A percentile compares a stretch with the other conserved stretches of the same genome.
Evolutionary conservation across 495 filamentous ascomycete species (phyloP).

Genomic region (Thozetella sp.): DNA sequence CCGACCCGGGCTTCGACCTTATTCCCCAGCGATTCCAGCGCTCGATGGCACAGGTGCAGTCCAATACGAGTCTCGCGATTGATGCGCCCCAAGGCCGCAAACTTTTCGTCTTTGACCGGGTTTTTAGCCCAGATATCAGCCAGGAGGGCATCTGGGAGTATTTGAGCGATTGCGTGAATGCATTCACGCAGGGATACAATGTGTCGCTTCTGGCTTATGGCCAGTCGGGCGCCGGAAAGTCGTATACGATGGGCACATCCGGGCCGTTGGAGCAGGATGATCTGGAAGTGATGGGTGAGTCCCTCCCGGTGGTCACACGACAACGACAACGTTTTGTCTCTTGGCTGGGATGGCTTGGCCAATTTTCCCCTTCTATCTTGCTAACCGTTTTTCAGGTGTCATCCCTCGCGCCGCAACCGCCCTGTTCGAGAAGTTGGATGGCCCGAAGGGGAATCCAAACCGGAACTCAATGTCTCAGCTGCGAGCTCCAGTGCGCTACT

Average conservation of each 20-base stretch:
- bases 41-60: conserved; percentile 87
- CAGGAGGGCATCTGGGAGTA: conserved; percentile 98
- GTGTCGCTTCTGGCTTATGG: conserved; percentile 97
- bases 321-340: conserved; percentile 5
- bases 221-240: conserved; percentile 99
- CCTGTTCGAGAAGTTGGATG: conserved; percentile 87
- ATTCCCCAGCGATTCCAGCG: conserved; percentile 95
- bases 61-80: conserved; percentile 80
- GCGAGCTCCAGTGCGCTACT: conserved; percentile 81
- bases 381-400: conserved; percentile 83
- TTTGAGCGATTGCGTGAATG: conserved; percentile 83
- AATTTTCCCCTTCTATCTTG: conserved; percentile 13
- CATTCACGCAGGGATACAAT: conserved; percentile 97
- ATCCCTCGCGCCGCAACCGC: conserved; percentile 87
- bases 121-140: conserved; percentile 81
- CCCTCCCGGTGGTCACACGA: background rate
- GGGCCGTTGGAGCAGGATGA: conserved; percentile 83
- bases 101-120: conserved; percentile 92
- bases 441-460: conserved; percentile 48
- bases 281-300: conserved; percentile 76
- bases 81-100: conserved; percentile 92
- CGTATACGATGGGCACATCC: conserved; percentile 98
- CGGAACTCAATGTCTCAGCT: conserved; percentile 75
- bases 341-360: background rate
- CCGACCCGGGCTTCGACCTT: conserved; percentile 90